Evolutionary conservation across 2,329 filamentous ascomycete genomes (phyloP).

Genomic region (Periconia sp.): DNA sequence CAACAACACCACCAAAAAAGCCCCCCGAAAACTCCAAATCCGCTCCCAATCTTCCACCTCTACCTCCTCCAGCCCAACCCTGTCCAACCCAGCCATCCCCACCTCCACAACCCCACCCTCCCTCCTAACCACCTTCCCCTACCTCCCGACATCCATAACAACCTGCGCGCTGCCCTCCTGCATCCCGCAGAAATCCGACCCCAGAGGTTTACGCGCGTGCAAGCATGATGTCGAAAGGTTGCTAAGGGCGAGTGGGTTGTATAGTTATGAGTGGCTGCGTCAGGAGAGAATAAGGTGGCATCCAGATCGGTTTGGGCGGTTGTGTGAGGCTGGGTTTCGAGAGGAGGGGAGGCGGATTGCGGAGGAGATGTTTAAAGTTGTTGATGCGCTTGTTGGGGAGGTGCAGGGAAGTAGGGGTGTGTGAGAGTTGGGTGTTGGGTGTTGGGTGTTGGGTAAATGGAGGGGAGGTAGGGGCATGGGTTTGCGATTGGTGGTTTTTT

Average conservation of each 20-base stretch:
- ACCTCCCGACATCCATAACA: conserved; percentile 25
- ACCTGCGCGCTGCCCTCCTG: conserved; percentile 27
- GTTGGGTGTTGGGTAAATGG: no score
- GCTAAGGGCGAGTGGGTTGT: conserved; percentile 33
- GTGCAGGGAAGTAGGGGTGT: conserved; percentile 7
- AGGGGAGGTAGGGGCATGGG: no score
- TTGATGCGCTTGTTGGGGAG: conserved; percentile 33
- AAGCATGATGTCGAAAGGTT: conserved; percentile 37
- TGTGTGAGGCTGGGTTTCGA: conserved; percentile 35
- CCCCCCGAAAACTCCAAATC: conserved; percentile 22
- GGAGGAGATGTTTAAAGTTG: conserved; percentile 42
- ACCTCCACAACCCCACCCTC: conserved; percentile 26
- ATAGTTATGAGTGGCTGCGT: conserved; percentile 39
- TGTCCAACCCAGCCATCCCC: conserved; percentile 17
- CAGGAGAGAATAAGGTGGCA: conserved; percentile 41
- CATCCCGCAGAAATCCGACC: conserved; percentile 22
- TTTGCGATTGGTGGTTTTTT: no score
- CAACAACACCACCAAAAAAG: conserved; percentile 19
- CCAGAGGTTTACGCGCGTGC: conserved; percentile 31
- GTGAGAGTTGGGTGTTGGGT: no score
- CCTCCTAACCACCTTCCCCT: conserved; percentile 31
- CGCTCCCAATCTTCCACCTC: conserved; percentile 14
- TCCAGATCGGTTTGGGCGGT: conserved; percentile 38
- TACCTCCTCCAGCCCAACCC: conserved; percentile 22
- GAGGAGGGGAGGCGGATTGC: conserved; percentile 33